Base-by-base conservation (phyloP, 169 alveolate genomes). In the Babesia divergens region DNA sequence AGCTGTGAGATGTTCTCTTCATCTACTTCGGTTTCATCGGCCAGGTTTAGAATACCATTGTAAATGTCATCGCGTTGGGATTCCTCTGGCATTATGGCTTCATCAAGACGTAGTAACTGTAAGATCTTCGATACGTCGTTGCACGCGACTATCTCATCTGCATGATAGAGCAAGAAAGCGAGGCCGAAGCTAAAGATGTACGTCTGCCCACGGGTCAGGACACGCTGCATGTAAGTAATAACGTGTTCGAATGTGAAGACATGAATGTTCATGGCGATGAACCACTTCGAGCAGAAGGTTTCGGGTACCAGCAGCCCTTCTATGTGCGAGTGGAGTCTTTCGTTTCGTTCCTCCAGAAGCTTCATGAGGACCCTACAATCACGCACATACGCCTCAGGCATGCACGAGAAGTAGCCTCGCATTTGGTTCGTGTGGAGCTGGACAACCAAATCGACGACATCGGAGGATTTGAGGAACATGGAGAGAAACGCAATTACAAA, bases 281-380 rank as follows among this genome's bases (percentile, higher is more conserved):
- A 89, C 93, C 93, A 89, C 59, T 89, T 89, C 11, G 93, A 89
- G 55, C 81, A 89, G 64, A 84, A 89, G 22, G 93, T 86, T 74
- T 89, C 91, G 18, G 93, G 93, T n/a, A 86, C 83, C 38, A 89
- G 64, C 28, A 84, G 82, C 18, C 71, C 75, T 46, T 80, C 62
- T 55, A 89, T 28, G 42, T 81, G 86, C n/a, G 80, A 60, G 51
- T 66, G 68, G 32, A 84, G 71, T 65, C 74, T 65, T 31, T 67
- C 74, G 60, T 84, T 58, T 32, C 81, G 72, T 38, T 62, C 54
- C 52, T 84, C 68, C 81, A 89, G 69, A 18, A 84, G 77, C 51
- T 72, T 69, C 84, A 89, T 82, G 35, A 89, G 70, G 32, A 89
- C 93, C 32, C 86, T 66, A 35, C 90, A 51, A 50, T 89, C 93